A percentile compares a stretch with the other conserved stretches of the same genome.
Evolutionary conservation across 176 grass and related monocot genomes (phyloP).

Genomic region (Triticum aestivum): IWGSC_CS_RefSeq_v2.1 NC_057798.1:231138623-231139122

Average conservation of each 20-base stretch:
- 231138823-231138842: slow-evolving; percentile 93
- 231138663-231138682: slow-evolving; percentile 6
- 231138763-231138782: neutral
- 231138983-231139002: neutral
- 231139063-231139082: neutral
- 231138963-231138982: neutral
- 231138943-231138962: slow-evolving; percentile 45
- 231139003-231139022: neutral
- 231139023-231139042: neutral
- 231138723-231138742: slow-evolving; percentile 70
- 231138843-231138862: slow-evolving; percentile 94
- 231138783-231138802: slow-evolving; percentile 49
- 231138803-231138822: slow-evolving; percentile 84
- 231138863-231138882: slow-evolving; percentile 76
- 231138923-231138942: slow-evolving; percentile 99
- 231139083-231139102: neutral
- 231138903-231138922: slow-evolving; percentile 89
- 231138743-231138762: slow-evolving; percentile 54
- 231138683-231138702: neutral
- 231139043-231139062: neutral
- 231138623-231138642: neutral
- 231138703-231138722: neutral
- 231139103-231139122: neutral
- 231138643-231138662: neutral
- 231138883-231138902: slow-evolving; percentile 84